Conservation (phyloP, 352 stramenopile genomes). For the Phytophthora hybrid region DNA sequence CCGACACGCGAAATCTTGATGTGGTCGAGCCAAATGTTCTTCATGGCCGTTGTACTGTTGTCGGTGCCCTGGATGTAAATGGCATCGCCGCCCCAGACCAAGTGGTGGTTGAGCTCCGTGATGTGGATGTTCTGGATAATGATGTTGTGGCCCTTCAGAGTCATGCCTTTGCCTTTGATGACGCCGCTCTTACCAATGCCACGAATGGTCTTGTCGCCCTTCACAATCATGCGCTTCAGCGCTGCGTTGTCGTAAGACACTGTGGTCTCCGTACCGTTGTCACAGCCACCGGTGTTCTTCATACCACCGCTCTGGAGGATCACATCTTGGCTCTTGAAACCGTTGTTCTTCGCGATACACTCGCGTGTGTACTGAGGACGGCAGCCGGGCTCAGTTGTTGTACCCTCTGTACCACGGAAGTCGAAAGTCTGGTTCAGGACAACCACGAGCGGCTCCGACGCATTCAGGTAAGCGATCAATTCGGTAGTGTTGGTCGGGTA, state of each 20-base stretch:
- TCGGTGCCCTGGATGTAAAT: constrained; percentile 46
- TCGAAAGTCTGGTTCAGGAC: constrained; percentile 51
- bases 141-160: constrained; percentile 48
- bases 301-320: constrained; percentile 1
- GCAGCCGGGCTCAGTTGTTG: constrained; percentile 46
- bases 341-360: constrained; percentile 56
- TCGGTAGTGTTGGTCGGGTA: constrained; percentile 39
- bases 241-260: constrained; percentile 34
- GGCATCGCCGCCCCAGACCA: constrained; percentile 49
- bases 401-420: constrained; percentile 47
- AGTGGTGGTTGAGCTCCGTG: constrained; percentile 48
- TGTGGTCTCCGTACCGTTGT: too few species aligned
- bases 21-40: constrained; percentile 54
- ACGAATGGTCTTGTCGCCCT: constrained; percentile 51
- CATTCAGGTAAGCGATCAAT: constrained; percentile 43
- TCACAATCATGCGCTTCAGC: constrained; percentile 41
- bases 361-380: constrained; percentile 32
- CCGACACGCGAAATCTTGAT: constrained; percentile 41
- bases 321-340: constrained; percentile 53
- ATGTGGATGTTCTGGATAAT: constrained; percentile 63
- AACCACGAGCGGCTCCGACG: constrained; percentile 36
- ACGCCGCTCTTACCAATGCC: constrained; percentile 51
- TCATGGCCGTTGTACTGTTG: constrained; percentile 11
- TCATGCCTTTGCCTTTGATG: constrained; percentile 50
- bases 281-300: too few species aligned